Evolutionary conservation across 116 monocot species (phyloP).

Genomic region (Zostera marina): DNA sequence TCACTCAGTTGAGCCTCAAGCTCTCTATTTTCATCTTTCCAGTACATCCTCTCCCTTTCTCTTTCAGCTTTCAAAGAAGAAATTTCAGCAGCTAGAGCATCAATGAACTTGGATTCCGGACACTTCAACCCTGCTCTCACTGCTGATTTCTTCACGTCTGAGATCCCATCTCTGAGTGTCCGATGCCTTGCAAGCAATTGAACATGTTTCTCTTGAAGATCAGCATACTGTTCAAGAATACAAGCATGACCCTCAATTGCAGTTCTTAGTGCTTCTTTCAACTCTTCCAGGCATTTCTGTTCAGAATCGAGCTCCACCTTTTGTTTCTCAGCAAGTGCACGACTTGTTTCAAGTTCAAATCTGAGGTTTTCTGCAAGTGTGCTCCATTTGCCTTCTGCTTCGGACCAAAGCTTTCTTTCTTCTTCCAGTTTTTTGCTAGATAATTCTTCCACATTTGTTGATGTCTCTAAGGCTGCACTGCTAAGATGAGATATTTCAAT

Average conservation of each 20-base stretch:
- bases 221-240: slow-evolving; percentile 88
- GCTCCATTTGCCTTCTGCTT: slow-evolving; percentile 73
- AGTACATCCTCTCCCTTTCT: slow-evolving; percentile 70
- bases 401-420: slow-evolving; percentile 47
- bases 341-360: slow-evolving; percentile 53
- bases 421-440: slow-evolving; percentile 26
- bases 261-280: slow-evolving; percentile 75
- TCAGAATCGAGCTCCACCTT: slow-evolving; percentile 71
- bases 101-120: slow-evolving; percentile 55
- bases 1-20: slow-evolving; percentile 69
- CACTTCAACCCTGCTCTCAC: slow-evolving; percentile 58
- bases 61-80: slow-evolving; percentile 56
- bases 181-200: slow-evolving; percentile 51
- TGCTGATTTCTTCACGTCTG: slow-evolving; percentile 60
- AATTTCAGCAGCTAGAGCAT: slow-evolving; percentile 65
- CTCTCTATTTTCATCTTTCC: slow-evolving; percentile 78
- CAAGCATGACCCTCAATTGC: slow-evolving; percentile 78
- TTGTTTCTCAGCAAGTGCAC: slow-evolving; percentile 37
- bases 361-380: slow-evolving; percentile 65
- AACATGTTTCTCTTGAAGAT: slow-evolving; percentile 89
- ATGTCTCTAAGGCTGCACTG: slow-evolving; percentile 4
- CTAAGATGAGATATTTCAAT: slow-evolving; percentile 7
- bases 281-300: slow-evolving; percentile 62
- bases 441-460: slow-evolving; percentile 24
- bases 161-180: slow-evolving; percentile 58